Conservation (phyloP, 2,329 filamentous ascomycete genomes). For the Colletotrichum plurivorum region DNA sequence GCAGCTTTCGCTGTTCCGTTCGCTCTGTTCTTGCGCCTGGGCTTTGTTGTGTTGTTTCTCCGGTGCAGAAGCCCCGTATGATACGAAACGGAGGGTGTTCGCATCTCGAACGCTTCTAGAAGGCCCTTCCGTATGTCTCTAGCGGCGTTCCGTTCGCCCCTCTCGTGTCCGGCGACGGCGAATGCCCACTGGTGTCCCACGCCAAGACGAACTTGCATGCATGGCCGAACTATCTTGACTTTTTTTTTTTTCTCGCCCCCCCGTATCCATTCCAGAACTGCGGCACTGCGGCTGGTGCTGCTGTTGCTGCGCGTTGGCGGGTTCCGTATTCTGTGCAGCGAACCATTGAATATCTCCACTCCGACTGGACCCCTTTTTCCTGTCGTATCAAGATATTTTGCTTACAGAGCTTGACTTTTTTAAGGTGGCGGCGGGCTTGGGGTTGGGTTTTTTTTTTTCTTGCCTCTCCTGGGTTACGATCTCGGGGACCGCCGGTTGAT, state of each 20-base stretch:
- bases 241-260: not conserved
- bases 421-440: not conserved
- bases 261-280: not conserved
- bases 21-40: not conserved
- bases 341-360: constrained; percentile 5
- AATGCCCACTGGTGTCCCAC: not conserved
- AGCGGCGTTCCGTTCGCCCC: not conserved
- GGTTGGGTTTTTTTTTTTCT: not conserved
- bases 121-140: constrained; percentile 2
- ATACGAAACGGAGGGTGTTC: constrained; percentile 9
- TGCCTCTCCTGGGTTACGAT: not conserved
- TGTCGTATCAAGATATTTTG: too few relatives aligned
- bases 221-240: not conserved
- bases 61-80: not conserved
- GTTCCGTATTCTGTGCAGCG: constrained; percentile 1
- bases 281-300: too few relatives aligned
- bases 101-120: constrained; percentile 16
- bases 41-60: not conserved
- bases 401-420: not conserved
- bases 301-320: constrained; percentile 1
- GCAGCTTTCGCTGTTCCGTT: not conserved
- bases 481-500: constrained; percentile 17
- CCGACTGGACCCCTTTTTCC: constrained; percentile 3
- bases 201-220: constrained; percentile 16
- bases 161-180: not conserved